Percentiles rank a stretch among this genome's conserved stretches.
phyloP scores from a whole-genome alignment of 2,329 filamentous ascomycete genomes.

The Cytospora leucostoma region DNA sequence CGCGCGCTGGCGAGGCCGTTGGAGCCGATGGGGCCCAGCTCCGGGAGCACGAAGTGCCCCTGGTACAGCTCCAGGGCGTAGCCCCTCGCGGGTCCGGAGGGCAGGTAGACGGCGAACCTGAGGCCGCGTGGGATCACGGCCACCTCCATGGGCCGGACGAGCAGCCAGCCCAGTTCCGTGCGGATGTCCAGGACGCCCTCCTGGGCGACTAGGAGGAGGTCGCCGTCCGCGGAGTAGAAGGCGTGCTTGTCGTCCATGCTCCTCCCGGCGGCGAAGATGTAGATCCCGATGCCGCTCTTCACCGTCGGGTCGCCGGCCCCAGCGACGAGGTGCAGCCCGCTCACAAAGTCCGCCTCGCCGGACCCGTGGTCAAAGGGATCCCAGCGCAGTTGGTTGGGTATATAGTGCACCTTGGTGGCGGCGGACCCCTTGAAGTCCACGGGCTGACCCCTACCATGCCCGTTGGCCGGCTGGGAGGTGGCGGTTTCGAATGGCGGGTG shows the following conservation, averaged over 20 bases:
- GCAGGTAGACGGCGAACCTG: constrained; percentile 70
- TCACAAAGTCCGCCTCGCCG: constrained; percentile 51
- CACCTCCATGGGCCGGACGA: constrained; percentile 78
- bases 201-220: constrained; percentile 75
- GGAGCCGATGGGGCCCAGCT: constrained; percentile 72
- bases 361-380: constrained; percentile 71
- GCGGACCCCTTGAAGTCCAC: constrained; percentile 30
- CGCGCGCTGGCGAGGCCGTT: constrained; percentile 74
- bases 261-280: constrained; percentile 76
- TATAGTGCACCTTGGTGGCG: constrained; percentile 61
- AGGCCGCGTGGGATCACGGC: constrained; percentile 74
- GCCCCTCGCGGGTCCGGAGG: constrained; percentile 63
- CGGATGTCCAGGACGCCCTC: constrained; percentile 73
- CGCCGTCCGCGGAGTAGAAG: constrained; percentile 83
- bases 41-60: constrained; percentile 70
- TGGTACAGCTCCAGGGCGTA: constrained; percentile 77
- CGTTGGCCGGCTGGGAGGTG: constrained; percentile 34
- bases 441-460: constrained; percentile 31
- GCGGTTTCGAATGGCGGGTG: constrained; percentile 58
- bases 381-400: constrained; percentile 82
- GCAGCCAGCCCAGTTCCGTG: constrained; percentile 73
- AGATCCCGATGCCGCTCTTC: constrained; percentile 78
- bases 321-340: constrained; percentile 68
- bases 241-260: constrained; percentile 76
- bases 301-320: constrained; percentile 77